Evolutionary conservation across 1,139 yeast species (phyloP), one percentile per base, ranked within the genome.

Genomic region (Scheffersomyces lignicola): DNA sequence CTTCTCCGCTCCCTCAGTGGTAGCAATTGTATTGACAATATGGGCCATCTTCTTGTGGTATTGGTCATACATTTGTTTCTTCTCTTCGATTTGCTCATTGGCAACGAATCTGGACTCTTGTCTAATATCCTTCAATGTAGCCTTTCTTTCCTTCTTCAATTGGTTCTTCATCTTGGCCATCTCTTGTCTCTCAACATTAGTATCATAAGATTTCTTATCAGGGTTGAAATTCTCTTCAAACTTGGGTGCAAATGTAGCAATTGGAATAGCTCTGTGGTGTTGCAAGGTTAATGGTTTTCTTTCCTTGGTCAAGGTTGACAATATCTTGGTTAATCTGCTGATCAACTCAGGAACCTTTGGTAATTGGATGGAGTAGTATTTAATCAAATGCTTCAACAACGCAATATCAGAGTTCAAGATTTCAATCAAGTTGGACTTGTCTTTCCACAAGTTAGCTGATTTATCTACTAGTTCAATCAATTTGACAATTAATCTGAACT

Each of bases 201-300:
- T 76, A 57, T 90, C 97, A 59, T 89, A 86, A 10, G 95, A 85
- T 63, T 86, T 88, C 78, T 83, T 86, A 55, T 88, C 97, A 40
- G 97, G 96, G 65, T 89, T 90, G 76, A 83, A 94, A 68, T 89
- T 88, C 54, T 88, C 97, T 62, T 90, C 97, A 56, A 85, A 94
- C 62, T 86, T 83, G 45, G 99, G 99, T 29, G 90, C 84, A 54
- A 74, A 76, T 1, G 96, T 78, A 32, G 92, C 83, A 52, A 94
- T 84, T 3, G 96, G 85, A 39, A 92, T 60, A 22, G 95, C 88
- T 52, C 78, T 79, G 63, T 90, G 97, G n/a, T 77, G 66, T 64
- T 94, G 99, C 45, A 92, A 71, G n/a, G 80, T 66, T 47, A 92
- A 73, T 38, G 97, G 97, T 40, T 58, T 65, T 41, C 92, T 79